A percentile compares a stretch with the other conserved stretches of the same genome.
Conservation (phyloP, 257 asterid genomes). For the Solanum ossicruentum region DNA sequence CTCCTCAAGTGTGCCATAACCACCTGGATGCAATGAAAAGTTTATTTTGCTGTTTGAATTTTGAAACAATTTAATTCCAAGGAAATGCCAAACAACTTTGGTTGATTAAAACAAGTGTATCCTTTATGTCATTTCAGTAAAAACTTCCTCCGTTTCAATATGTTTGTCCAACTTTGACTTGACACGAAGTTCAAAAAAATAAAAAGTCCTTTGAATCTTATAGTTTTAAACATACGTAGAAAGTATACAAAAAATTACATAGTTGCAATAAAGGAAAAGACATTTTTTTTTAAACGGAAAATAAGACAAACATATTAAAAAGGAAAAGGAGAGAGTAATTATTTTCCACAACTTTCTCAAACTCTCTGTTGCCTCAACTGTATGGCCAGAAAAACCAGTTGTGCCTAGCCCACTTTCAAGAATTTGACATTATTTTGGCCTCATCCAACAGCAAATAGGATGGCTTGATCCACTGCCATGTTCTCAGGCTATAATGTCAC, state of each 20-base stretch:
- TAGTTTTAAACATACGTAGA: neutral
- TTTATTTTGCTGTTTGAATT: neutral
- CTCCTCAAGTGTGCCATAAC: conserved; percentile 97
- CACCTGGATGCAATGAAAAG: conserved; percentile 38
- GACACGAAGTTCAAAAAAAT: no score
- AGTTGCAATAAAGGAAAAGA: neutral
- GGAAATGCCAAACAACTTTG: neutral
- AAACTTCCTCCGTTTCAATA: neutral
- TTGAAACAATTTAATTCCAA: neutral
- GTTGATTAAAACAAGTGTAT: neutral
- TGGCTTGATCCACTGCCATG: conserved; percentile 8
- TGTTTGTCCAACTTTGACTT: neutral
- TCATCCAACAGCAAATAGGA: neutral
- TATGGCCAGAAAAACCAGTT: neutral
- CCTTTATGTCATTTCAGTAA: neutral
- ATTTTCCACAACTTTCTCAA: neutral
- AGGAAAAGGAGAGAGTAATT: neutral
- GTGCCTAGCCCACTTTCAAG: neutral
- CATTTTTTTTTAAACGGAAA: no score
- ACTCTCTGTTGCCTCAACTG: neutral
- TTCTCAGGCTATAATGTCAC: conserved; percentile 1
- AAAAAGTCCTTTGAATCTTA: neutral
- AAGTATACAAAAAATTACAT: neutral
- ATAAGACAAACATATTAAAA: neutral
- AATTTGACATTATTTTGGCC: conserved; percentile 1